Base-by-base conservation (phyloP, 1,284 basidiomycete species). In the Malassezia caprae region DNA sequence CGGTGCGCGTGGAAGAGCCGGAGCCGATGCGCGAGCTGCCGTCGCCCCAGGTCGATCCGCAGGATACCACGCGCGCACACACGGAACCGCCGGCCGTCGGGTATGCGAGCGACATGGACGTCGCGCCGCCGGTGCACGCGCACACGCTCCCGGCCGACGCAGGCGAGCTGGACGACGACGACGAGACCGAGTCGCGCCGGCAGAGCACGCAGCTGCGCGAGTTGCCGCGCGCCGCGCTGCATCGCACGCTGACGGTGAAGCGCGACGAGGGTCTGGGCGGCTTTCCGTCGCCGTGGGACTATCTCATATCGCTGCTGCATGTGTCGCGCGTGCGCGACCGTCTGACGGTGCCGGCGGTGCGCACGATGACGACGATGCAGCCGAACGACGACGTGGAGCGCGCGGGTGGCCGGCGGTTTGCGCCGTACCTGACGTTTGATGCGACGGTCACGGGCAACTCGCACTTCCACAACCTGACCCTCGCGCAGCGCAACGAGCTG, bases 401-500 rank as follows among this genome's bases (percentile, higher is more conserved):
- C 23, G 46, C 53, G 28, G 4, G 11, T 3, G 34, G 12, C 23
- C 32, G 31, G 8, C 56, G 58, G 30, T 50, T 64, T 6, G 89
- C 88, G 1, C 81, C 85, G 1, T 96, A 96, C 73, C 83, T 96
- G 47, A 82, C 84, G 2, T 96, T 96, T 72, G 82, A 87, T 46
- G 67, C 66, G 3, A 62, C 58, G 12, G 67, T 73, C n/a, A 58
- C 66, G 10, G 63, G 86, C 49, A 96, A 96, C 74, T 93, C 88
- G 21, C 78, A 81, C n/a, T 96, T 98, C 72, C 81, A 83, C 46
- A 78, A 82, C 37, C 76, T 96, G 49, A 87, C 85, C 0, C 80
- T 83, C 31, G 86, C 89, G 51, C 86, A 96, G 68, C 78, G 88
- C 63, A 87, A 93, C 60, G 90, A 96, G 75, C 78, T 96, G 5